These are phyloP conservation scores for Backusella luteola DNA, from an alignment of 192 early-diverging fungal genomes.

Conservation along the genomic window DNA sequence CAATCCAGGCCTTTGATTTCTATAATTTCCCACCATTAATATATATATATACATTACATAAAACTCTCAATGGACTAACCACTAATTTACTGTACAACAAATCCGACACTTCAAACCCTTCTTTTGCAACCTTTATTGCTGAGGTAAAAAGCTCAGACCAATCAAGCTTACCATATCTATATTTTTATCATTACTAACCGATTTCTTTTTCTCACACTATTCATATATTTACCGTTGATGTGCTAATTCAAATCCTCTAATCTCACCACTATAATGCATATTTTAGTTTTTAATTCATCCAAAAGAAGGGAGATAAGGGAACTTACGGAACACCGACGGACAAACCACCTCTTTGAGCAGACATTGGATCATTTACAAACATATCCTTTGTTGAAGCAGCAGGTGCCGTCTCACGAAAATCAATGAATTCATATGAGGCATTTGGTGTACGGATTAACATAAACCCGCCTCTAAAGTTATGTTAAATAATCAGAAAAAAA, in stretches of 20 bases:
- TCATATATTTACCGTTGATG: constrained; percentile 51
- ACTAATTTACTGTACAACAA: constrained; percentile 35
- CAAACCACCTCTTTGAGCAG: constrained; percentile 71
- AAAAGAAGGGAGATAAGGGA: constrained; percentile 1
- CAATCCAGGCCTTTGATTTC: constrained; percentile 30
- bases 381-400: constrained; percentile 70
- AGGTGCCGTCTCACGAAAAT: constrained; percentile 90
- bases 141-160: constrained; percentile 82
- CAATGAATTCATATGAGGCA: constrained; percentile 65
- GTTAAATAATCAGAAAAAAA: constrained; percentile 1
- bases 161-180: constrained; percentile 72
- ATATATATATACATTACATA: background rate
- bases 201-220: background rate
- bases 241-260: constrained; percentile 81
- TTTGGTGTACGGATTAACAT: constrained; percentile 74
- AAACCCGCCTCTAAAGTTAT: constrained; percentile 75
- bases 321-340: constrained; percentile 75
- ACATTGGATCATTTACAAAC: constrained; percentile 71
- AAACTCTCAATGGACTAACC: constrained; percentile 6
- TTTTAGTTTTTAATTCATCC: constrained; percentile 7
- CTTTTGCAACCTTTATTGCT: constrained; percentile 67
- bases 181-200: background rate
- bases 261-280: constrained; percentile 65
- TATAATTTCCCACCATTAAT: constrained; percentile 1
- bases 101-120: constrained; percentile 58